These are phyloP conservation scores for Gossypium schwendimanii DNA, from an alignment of 441 rosid species.

Conservation along the genomic window DNA sequence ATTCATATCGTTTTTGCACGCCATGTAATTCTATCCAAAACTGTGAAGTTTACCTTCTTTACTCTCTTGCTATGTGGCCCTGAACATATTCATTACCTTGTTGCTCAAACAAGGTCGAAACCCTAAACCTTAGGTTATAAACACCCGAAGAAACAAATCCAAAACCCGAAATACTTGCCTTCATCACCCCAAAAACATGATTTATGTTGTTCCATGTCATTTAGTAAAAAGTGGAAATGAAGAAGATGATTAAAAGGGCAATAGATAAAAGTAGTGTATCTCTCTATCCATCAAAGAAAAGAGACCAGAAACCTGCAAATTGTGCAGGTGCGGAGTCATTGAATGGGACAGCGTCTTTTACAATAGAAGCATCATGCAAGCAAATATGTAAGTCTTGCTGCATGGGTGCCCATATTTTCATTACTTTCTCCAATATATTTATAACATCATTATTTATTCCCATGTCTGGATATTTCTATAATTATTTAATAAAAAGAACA, in stretches of 20 bases:
- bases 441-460: background rate
- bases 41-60: background rate
- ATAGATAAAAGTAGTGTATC: background rate
- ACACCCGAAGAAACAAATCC: background rate
- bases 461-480: background rate
- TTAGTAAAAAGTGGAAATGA: background rate
- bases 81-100: background rate
- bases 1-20: background rate
- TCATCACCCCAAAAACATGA: background rate
- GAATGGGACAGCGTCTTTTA: conserved; percentile 11
- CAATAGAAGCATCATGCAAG: background rate
- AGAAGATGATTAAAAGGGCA: background rate
- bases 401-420: conserved; percentile 19
- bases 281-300: background rate
- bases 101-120: background rate
- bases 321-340: background rate
- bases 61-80: background rate
- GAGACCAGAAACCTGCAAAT: background rate
- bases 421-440: background rate
- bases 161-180: background rate
- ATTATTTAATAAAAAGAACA: background rate
- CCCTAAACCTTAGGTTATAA: background rate
- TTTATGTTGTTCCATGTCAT: background rate
- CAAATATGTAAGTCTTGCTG: background rate
- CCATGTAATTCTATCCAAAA: background rate